Base-by-base conservation (phyloP, 441 rosid genomes). In the Brassica hybrid region DNA sequence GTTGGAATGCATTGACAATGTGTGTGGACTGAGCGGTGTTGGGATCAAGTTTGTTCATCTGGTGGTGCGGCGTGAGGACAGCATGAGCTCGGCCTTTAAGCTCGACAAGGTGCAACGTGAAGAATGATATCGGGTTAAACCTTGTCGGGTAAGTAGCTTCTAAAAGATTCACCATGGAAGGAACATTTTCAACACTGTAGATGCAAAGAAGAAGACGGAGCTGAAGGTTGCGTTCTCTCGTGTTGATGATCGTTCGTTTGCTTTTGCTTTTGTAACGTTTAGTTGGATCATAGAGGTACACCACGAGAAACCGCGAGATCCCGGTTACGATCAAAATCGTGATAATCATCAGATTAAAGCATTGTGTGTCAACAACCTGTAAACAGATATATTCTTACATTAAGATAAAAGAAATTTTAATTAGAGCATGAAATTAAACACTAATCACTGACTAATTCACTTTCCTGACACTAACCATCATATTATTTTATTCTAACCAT, bases 11-110 rank as follows among this genome's bases (percentile, higher is more conserved):
- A 11, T 78, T 82, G 16, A 80, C 69, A 13, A 84, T 82, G 8
- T 43, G 74, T 3, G 61, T 71, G 16, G 83, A 80, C 1, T 75
- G 80, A 21, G 60, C 70, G 0, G 75, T 27, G 82, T 69, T 52
- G 27, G 54, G 64, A 82, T 72, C 66, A 83, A 60, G 73, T 50
- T 83, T 19, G 45, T 60, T 74, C 57, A 71, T 71, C 25, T 72
- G 76, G 68, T 84, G 78, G 80, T 82, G 77, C 1, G 82, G 75
- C 7, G 85, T 54, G 2, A 89, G 91, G 16, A 83, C 17, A 3
- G 94, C 81, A n/a, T 84, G 73, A 71, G 86, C 69, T 66, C 91
- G 77, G 30, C 93, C 94, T 10, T 72, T 81, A n/a, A 88, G 91
- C 74, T 88, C 88, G 2, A 86, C 77, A 1, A 91, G 84, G 63